Evolutionary conservation across 2,329 filamentous ascomycete genomes (phyloP).

Genomic region (Blumeria hordei): DNA sequence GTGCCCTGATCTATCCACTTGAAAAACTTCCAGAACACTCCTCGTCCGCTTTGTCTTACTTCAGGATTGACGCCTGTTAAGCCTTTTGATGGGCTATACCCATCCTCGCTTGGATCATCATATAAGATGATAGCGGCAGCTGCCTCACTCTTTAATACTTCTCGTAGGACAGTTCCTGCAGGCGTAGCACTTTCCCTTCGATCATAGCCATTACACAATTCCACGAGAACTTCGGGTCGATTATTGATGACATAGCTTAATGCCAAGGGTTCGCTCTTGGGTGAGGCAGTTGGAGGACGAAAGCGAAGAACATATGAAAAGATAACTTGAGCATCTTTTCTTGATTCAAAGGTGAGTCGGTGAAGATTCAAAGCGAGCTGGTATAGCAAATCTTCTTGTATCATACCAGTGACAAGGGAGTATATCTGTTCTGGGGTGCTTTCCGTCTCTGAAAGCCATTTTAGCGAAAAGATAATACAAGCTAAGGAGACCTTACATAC

Average conservation of each 20-base stretch:
- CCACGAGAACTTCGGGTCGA: conserved; percentile 65
- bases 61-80: conserved; percentile 57
- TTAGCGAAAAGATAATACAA: background rate
- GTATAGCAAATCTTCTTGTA: conserved; percentile 75
- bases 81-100: conserved; percentile 42
- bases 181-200: conserved; percentile 78
- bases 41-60: conserved; percentile 48
- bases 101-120: conserved; percentile 48
- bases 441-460: conserved; percentile 43
- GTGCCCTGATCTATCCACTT: conserved; percentile 90
- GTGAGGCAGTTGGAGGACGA: conserved; percentile 42
- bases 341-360: conserved; percentile 77
- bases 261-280: conserved; percentile 54
- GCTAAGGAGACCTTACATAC: conserved; percentile 22
- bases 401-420: conserved; percentile 59
- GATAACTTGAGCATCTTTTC: conserved; percentile 87
- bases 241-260: conserved; percentile 74
- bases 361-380: conserved; percentile 62
- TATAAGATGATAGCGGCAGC: conserved; percentile 82
- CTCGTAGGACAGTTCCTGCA: conserved; percentile 69
- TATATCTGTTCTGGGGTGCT: conserved; percentile 70
- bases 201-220: conserved; percentile 74
- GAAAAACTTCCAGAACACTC: conserved; percentile 93
- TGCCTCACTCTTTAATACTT: conserved; percentile 72
- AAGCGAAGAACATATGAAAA: conserved; percentile 90